Percentiles rank a stretch among this genome's conserved stretches.
Conservation (phyloP, 306 rosid species). For the Echinosophora koreensis region DNA sequence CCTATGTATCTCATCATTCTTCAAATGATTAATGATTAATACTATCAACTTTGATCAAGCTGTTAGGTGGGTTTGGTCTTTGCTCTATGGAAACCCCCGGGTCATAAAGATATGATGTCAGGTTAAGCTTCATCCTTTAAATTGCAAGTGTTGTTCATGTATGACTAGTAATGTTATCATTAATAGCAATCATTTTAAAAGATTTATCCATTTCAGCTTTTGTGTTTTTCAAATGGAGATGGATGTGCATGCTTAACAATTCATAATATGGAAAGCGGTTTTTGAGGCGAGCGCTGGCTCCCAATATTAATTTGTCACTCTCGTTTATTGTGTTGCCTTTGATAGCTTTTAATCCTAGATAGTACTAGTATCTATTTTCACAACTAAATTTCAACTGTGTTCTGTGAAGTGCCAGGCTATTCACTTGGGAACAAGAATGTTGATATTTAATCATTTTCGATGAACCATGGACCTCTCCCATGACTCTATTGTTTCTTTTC, state of each 20-base stretch:
- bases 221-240: neutral
- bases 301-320: neutral
- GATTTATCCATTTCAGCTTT: slow-evolving; percentile 28
- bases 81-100: neutral
- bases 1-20: neutral
- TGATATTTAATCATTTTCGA: neutral
- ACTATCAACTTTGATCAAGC: slow-evolving; percentile 41
- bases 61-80: slow-evolving; percentile 32
- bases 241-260: slow-evolving; percentile 23
- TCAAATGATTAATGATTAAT: slow-evolving; percentile 5
- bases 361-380: neutral
- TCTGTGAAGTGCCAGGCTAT: neutral
- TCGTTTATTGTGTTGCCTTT: neutral
- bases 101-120: neutral
- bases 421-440: slow-evolving; percentile 1
- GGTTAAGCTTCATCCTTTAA: slow-evolving; percentile 31
- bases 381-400: neutral
- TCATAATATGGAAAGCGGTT: neutral
- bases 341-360: neutral
- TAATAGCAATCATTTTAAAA: slow-evolving; percentile 30
- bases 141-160: slow-evolving; percentile 28
- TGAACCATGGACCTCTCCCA: slow-evolving; percentile 13
- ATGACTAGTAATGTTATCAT: slow-evolving; percentile 17
- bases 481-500: too few species aligned
- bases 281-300: slow-evolving; percentile 11